Base-by-base conservation (phyloP, 495 filamentous ascomycete species). In the Daldinia loculata region DNA sequence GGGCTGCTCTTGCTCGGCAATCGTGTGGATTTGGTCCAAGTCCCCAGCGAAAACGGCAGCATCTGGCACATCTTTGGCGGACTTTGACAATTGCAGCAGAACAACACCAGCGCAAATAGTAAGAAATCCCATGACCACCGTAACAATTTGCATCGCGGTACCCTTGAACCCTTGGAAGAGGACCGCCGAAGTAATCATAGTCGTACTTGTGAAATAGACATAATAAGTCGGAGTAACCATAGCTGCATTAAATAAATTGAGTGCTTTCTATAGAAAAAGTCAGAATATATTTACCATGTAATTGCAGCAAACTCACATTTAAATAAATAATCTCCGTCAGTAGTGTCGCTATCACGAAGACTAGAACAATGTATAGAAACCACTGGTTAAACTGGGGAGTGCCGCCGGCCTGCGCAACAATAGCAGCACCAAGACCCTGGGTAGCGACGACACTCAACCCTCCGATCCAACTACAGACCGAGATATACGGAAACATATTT, bases 181-280 rank as follows among this genome's bases (percentile, higher is more conserved):
- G 24, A 99, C 88, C 6, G 94, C 93, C 0, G 93, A 97, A 7
- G 93, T 95, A 66, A 98, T 88, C 70, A 99, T 97, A 4, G 95
- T 99, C 15, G 93, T 89, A 73, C 89, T 95, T 50, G 95, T 99
- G 79, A 99, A 99, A 83, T 93, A 94, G 67, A 99, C 95, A 76
- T 99, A 99, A 80, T 99, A 99, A 4, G 95, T 99, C 0, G 95
- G 95, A 0, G 95, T 99, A 58, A 99, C 95, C 64, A 99, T 87
- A 1, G 95, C 95, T 30, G 95, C 96, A 76, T 99, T 99, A 84
- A 95, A 99, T 52, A 99, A 74, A 77, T 99, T 99, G 43, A 99
- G 86, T 17, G 95, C 95, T 98, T 99, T 99, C 95, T 99, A 80
- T 71, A 71, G n/a, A 34, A 38, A n/a, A 9, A 11, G 66, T 82